Percentiles rank a stretch among this genome's conserved stretches.
Evolutionary conservation across 1,139 yeast species (phyloP).

Genomic region (Saccharomyces hybrid): DNA sequence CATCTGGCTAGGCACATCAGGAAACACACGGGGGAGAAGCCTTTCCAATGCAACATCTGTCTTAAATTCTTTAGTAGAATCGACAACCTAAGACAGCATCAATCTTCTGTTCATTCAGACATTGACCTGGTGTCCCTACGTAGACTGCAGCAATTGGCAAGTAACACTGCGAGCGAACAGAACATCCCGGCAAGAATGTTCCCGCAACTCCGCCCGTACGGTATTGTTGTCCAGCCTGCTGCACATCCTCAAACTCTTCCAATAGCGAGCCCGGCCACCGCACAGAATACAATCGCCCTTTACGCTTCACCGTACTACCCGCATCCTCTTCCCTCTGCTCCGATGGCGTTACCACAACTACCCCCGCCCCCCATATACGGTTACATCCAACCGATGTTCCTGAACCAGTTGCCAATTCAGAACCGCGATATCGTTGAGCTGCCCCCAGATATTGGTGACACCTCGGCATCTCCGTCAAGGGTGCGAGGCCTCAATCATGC

Average conservation of each 20-base stretch:
- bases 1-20: constrained; percentile 89
- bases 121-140: constrained; percentile 1
- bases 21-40: constrained; percentile 92
- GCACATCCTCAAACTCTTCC: background rate
- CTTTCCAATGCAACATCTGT: constrained; percentile 82
- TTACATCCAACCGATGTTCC: background rate
- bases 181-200: background rate
- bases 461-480: background rate
- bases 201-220: background rate
- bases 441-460: background rate
- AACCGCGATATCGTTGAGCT: background rate
- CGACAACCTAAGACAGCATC: constrained; percentile 87
- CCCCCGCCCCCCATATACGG: background rate
- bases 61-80: constrained; percentile 71
- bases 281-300: background rate
- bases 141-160: background rate
- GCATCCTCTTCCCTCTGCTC: background rate
- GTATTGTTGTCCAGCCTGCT: background rate
- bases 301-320: background rate
- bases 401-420: background rate
- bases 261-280: background rate
- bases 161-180: background rate
- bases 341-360: background rate
- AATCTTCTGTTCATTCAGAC: constrained; percentile 78
- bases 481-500: background rate